A percentile compares a stretch with the other conserved stretches of the same genome.
phyloP scores from a whole-genome alignment of 176 grass and related monocot genomes.

The Olyra latifolia region DNA sequence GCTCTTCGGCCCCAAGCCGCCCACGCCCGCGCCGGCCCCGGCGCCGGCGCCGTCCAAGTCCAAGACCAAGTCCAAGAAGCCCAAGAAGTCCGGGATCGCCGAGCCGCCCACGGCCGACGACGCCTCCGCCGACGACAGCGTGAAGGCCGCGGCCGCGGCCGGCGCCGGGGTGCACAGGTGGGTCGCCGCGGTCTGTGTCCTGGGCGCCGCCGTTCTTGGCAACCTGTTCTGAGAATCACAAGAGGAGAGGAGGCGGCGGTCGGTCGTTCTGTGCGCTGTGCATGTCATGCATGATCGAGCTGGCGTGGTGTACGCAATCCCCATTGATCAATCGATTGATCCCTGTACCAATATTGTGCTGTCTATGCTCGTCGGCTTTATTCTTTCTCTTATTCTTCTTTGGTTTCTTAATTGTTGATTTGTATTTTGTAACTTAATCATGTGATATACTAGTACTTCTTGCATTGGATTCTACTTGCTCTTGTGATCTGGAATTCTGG shows the following conservation, averaged over 20 bases:
- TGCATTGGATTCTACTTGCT: neutral
- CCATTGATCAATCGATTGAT: constrained; percentile 16
- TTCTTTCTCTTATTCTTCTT: constrained; percentile 30
- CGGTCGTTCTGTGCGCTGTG: neutral
- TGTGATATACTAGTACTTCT: constrained; percentile 42
- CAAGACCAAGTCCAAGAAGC: constrained; percentile 63
- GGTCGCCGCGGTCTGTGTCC: constrained; percentile 17
- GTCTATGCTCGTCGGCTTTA: constrained; percentile 44
- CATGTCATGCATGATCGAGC: constrained; percentile 20
- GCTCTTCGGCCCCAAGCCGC: constrained; percentile 71
- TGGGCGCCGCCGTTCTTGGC: constrained; percentile 15
- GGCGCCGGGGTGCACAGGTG: constrained; percentile 24
- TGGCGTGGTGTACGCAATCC: constrained; percentile 9
- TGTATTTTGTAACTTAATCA: constrained; percentile 39
- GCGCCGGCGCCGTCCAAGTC: constrained; percentile 32
- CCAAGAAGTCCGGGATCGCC: constrained; percentile 48
- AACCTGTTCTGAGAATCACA: constrained; percentile 19
- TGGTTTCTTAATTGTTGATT: neutral
- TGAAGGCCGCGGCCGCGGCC: constrained; percentile 25
- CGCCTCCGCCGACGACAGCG: neutral
- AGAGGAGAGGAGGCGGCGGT: neutral
- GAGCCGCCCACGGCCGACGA: constrained; percentile 37
- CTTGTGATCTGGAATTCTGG: constrained; percentile 13
- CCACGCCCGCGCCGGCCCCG: constrained; percentile 39
- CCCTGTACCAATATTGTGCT: constrained; percentile 38